Conservation (phyloP, 306 rosid genomes). For the Prosopis cineraria region DNA sequence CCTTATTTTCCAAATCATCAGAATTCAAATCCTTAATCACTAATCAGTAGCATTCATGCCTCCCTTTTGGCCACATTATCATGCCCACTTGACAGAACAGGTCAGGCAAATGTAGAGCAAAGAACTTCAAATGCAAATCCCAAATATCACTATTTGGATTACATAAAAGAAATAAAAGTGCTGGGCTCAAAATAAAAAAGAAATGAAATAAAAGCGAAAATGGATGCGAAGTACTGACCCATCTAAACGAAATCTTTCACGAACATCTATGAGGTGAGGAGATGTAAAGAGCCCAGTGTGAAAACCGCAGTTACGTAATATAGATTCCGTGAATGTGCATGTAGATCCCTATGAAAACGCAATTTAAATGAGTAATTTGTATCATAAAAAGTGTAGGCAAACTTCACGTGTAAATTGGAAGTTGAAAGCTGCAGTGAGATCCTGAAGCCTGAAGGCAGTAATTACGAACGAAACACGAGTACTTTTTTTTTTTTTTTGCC, state of each 20-base stretch:
- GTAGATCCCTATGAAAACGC: constrained; percentile 79
- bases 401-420: not conserved
- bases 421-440: not conserved
- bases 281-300: constrained; percentile 94
- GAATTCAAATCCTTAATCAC: constrained; percentile 18
- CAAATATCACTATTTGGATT: constrained; percentile 11
- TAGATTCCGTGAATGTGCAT: constrained; percentile 88
- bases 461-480: not conserved
- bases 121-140: constrained; percentile 16
- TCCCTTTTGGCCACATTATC: not conserved
- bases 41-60: not conserved
- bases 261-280: constrained; percentile 94
- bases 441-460: not conserved
- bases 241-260: constrained; percentile 88
- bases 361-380: constrained; percentile 34
- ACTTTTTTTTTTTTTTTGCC: not conserved
- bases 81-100: constrained; percentile 1
- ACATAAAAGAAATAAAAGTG: constrained; percentile 19
- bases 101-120: not conserved
- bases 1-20: not conserved
- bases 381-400: constrained; percentile 19
- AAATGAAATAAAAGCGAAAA: constrained; percentile 5
- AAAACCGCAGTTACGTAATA: constrained; percentile 84
- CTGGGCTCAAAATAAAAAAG: not conserved
- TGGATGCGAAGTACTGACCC: constrained; percentile 66